A percentile compares a stretch with the other conserved stretches of the same genome.
Conservation (phyloP, 1,284 basidiomycete genomes). For the Boletellus deceptivus region DNA sequence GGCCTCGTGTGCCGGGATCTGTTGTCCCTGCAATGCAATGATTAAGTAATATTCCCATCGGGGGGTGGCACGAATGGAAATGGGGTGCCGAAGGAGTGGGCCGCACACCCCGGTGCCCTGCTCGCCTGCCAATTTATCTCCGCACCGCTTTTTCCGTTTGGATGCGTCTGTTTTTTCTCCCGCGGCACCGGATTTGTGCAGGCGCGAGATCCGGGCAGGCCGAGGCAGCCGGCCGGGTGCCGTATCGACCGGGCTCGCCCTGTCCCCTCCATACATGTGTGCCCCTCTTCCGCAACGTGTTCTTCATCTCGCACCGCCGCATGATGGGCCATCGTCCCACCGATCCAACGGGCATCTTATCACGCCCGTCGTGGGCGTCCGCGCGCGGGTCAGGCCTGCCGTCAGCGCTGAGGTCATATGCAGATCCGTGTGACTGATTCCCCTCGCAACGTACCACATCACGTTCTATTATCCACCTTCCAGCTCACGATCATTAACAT, state of each 20-base stretch:
- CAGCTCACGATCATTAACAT: conserved; percentile 24
- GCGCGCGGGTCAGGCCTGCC: conserved; percentile 10
- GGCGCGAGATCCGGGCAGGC: conserved; percentile 29
- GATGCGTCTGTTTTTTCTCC: conserved; percentile 7
- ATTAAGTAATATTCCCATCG: conserved; percentile 32
- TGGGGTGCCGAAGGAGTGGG: conserved; percentile 13
- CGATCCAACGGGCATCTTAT: conserved; percentile 25
- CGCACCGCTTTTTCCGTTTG: conserved; percentile 18
- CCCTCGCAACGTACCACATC: conserved; percentile 3
- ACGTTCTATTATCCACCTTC: conserved; percentile 7
- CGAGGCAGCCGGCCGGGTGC: conserved; percentile 21
- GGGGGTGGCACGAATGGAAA: neutral
- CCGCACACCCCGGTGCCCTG: conserved; percentile 24
- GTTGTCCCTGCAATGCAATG: conserved; percentile 31
- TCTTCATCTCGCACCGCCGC: conserved; percentile 32
- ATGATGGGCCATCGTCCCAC: conserved; percentile 17
- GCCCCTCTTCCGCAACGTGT: conserved; percentile 29
- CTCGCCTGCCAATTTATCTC: conserved; percentile 23
- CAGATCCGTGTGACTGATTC: conserved; percentile 31
- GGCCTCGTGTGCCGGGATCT: conserved; percentile 35
- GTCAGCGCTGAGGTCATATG: conserved; percentile 32
- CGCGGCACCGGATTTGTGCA: conserved; percentile 31
- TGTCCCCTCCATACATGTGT: neutral
- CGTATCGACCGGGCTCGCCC: neutral
- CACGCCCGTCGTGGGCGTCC: conserved; percentile 6